Evolutionary conservation across 1,284 basidiomycete genomes (phyloP), one percentile per base, ranked within the genome.

Genomic region (Pseudozyma hubeiensis): DNA sequence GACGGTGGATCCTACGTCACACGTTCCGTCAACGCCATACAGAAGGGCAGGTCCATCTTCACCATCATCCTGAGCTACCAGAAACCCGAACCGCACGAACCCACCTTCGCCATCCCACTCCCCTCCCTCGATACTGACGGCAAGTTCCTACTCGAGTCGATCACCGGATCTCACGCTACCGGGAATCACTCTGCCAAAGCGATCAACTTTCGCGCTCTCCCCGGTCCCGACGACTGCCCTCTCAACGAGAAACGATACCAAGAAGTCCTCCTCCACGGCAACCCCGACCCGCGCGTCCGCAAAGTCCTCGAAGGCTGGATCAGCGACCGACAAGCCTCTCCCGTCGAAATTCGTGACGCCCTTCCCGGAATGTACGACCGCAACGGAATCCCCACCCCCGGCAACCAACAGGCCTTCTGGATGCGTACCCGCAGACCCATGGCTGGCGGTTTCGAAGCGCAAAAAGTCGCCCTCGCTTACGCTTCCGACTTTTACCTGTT

Each of bases 1-100:
- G 81, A 83, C 48, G 82, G 82, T 2, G 78, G 82, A 8, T 80
- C 76, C 8, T 84, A 83, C 64, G 53, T 76, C 54, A 81, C 80
- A 4, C 67, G 82, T 16, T 56, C 70, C n/a, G 81, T 83, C 46
- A 74, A 78, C 13, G 82, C 81, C 0, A 66, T 59, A 11, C 82
- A 84, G 60, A 68, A 64, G 14, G 77, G 73, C 13, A 46, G 64
- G 2, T 64, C 62, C 34, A 75, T 83, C 53, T 84, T 82, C 31
- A 75, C 70, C 56, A 76, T 80, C 49, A 71, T 78, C 30, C 54
- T 80, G 19, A 81, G 79, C 46, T 84, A 83, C 57, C 81, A 83
- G 50, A 64, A 61, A 17, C 78, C 78, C 6, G 82, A 84, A 57
- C 75, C 76, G 34, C 33, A 64, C 19, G 73, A 82, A 46, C 81